These are phyloP conservation scores for Saccharomyces uvarum DNA, from an alignment of 1,139 yeast species.

Conservation along the genomic window DNA sequence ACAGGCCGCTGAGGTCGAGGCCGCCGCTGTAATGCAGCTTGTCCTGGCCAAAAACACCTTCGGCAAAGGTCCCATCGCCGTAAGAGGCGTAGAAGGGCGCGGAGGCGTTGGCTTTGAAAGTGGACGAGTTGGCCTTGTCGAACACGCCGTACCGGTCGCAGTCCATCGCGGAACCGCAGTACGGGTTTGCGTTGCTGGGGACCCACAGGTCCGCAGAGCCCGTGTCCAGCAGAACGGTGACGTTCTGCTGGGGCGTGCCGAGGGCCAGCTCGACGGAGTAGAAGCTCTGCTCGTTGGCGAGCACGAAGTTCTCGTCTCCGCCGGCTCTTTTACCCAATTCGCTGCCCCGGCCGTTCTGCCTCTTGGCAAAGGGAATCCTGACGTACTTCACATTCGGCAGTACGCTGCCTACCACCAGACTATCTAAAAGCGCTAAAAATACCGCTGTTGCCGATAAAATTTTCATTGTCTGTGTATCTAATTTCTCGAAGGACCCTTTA, in stretches of 20 bases:
- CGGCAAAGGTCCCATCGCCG: slow-evolving; percentile 52
- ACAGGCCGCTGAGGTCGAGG: slow-evolving; percentile 34
- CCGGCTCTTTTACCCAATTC: not conserved
- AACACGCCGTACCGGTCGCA: slow-evolving; percentile 38
- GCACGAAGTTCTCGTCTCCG: not conserved
- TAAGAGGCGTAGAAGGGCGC: slow-evolving; percentile 41
- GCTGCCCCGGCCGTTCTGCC: not conserved
- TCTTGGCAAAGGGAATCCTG: not conserved
- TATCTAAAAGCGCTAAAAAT: not conserved
- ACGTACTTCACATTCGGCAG: not conserved
- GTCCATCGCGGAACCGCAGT: slow-evolving; percentile 3
- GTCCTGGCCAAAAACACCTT: slow-evolving; percentile 53
- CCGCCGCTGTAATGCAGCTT: slow-evolving; percentile 34
- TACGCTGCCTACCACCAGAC: not conserved
- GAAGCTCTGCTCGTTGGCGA: slow-evolving; percentile 33
- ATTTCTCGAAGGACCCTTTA: not conserved
- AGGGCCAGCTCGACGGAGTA: slow-evolving; percentile 42
- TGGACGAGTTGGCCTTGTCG: slow-evolving; percentile 36
- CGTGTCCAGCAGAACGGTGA: slow-evolving; percentile 53
- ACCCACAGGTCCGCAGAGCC: slow-evolving; percentile 69
- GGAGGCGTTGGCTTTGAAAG: slow-evolving; percentile 39
- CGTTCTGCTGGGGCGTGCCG: slow-evolving; percentile 48
- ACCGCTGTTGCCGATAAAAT: not conserved
- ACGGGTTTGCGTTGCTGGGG: slow-evolving; percentile 1
- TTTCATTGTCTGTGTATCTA: not conserved